Conservation (phyloP, 768 basidiomycete genomes). For the Russula lepida region DNA sequence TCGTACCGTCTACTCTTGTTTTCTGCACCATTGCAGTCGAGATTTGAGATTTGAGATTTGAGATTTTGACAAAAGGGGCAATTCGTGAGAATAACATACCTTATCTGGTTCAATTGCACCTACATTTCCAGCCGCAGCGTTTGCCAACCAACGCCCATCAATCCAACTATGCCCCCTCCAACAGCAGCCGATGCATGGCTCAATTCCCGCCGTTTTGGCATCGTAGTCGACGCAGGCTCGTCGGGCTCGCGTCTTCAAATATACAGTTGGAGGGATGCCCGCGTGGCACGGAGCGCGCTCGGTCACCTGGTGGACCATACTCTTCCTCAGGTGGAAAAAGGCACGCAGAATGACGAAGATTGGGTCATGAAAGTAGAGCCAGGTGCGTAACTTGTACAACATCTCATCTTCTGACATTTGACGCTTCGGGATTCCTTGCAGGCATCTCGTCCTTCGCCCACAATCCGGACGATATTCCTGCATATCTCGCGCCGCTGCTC, state of each 20-base stretch:
- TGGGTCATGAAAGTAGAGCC: conserved; percentile 94
- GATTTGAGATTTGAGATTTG: not conserved
- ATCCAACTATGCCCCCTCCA: conserved; percentile 59
- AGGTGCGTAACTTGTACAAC: conserved; percentile 43
- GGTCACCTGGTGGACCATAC: conserved; percentile 41
- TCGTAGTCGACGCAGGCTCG: conserved; percentile 98
- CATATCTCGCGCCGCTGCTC: conserved; percentile 76
- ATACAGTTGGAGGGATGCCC: conserved; percentile 92
- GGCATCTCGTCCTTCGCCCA: conserved; percentile 81
- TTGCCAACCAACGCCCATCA: not conserved
- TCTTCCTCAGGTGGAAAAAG: conserved; percentile 87
- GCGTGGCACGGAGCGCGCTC: conserved; percentile 45
- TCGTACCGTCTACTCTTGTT: conserved; percentile 33
- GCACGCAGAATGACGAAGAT: conserved; percentile 65
- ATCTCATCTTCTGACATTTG: not conserved
- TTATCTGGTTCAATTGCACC: not conserved
- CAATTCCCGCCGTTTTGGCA: conserved; percentile 72
- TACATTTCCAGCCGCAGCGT: too few species aligned
- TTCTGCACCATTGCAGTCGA: conserved; percentile 32
- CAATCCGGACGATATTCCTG: conserved; percentile 57
- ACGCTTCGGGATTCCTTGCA: conserved; percentile 26
- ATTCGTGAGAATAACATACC: conserved; percentile 5
- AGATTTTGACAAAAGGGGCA: not conserved
- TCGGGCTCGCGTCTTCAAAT: conserved; percentile 94
- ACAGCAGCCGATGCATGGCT: conserved; percentile 67